phyloP scores from a whole-genome alignment of 129 eudicot species.

The Chrysanthemum lavandulifolium region DNA sequence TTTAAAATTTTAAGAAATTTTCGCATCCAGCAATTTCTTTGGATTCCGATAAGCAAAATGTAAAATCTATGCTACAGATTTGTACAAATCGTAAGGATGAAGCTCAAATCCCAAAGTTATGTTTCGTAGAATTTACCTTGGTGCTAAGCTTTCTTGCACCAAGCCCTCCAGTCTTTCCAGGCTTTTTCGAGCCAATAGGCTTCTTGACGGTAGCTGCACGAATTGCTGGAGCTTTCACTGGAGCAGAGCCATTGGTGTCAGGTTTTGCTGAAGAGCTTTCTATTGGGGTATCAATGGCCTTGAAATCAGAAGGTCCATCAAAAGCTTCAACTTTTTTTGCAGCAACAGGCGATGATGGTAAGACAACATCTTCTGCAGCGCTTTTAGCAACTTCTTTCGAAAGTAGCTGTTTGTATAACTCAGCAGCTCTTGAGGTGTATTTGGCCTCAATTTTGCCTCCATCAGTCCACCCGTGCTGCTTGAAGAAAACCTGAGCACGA shows the following conservation, averaged over 20 bases:
- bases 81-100: background rate
- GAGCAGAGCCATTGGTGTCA: conserved; percentile 46
- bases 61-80: background rate
- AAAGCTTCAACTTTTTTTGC: conserved; percentile 51
- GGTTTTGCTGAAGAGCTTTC: conserved; percentile 42
- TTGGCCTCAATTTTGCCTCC: conserved; percentile 99
- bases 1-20: too few relatives aligned
- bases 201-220: conserved; percentile 54
- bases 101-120: background rate
- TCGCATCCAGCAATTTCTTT: too few relatives aligned
- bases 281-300: conserved; percentile 48
- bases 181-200: conserved; percentile 72
- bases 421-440: conserved; percentile 99
- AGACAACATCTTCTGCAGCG: conserved; percentile 55
- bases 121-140: conserved; percentile 43
- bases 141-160: conserved; percentile 94
- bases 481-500: conserved; percentile 93
- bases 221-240: conserved; percentile 51
- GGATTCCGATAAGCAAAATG: too few relatives aligned
- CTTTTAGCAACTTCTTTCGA: conserved; percentile 94
- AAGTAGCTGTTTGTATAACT: conserved; percentile 76
- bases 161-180: conserved; percentile 85
- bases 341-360: conserved; percentile 69
- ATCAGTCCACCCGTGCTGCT: conserved; percentile 98
- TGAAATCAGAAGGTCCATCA: conserved; percentile 54